Base-by-base conservation (phyloP, 202 grass and related monocot species). In the Carex arenaria region DNA sequence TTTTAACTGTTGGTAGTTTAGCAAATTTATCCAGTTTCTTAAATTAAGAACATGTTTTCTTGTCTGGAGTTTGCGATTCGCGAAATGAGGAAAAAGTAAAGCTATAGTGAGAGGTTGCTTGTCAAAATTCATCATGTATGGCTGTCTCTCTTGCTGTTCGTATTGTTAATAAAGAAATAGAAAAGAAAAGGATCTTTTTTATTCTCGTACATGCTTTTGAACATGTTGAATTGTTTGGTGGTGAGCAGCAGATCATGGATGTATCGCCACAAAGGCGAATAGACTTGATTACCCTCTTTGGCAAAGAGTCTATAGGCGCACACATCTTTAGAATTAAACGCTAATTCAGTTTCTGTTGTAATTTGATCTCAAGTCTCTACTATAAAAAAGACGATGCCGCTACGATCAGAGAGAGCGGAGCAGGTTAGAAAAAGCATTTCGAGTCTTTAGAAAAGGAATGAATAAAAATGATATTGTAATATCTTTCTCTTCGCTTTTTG, bases 41-140 rank as follows among this genome's bases (percentile, higher is more conserved):
- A 59, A 56, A 36, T 78, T 59, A 38, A 18, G 31, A 60, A 59
- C 55, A 60, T 38, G 31, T 78, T 60, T 60, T n/a, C 15, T 38
- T 69, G 20, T 63, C 4, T 40, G n/a, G 69, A 72, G 9, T 45
- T 72, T 2, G n/a, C 18, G 7, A 43, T 5, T 36, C 32, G 53
- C 54, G 8, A 60, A 60, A 78, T 60, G 52, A 60, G 73, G 73
- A 77, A 72, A 74, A 53, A 54, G 70, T 30, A 53, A 74, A 77
- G 73, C 72, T 57, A 78, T 60, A 78, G 51, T 59, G 53, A 26
- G 20, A 10, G 69, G 11, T 34, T 53, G 51, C 49, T 76, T 76
- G 73, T 59, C 53, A 60, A n/a, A 77, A 23, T 38, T 76, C 53
- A 59, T 72, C 3, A 40, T 59, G 53, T 78, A 78, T 73, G 53